These are phyloP conservation scores for Penicillium lagena DNA, from an alignment of 495 filamentous ascomycete genomes.

Conservation along the genomic window DNA sequence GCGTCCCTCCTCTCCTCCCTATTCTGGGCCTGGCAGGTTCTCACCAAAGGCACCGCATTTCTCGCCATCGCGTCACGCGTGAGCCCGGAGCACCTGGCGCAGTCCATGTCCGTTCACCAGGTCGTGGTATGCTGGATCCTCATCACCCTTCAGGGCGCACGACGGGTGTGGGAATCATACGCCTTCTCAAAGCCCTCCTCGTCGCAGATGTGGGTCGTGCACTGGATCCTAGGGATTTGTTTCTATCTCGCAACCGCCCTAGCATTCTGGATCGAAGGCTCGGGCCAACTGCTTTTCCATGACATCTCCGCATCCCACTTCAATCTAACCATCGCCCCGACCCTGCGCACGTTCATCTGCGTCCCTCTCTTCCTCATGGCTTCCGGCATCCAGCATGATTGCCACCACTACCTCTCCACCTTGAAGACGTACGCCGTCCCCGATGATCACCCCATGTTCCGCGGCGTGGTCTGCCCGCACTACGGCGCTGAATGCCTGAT, in stretches of 20 bases:
- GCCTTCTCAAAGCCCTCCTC: conserved; percentile 57
- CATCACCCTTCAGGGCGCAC: conserved; percentile 64
- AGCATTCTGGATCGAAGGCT: conserved; percentile 81
- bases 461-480: conserved; percentile 72
- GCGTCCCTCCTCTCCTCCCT: conserved; percentile 60
- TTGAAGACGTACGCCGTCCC: conserved; percentile 84
- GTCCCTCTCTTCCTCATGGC: conserved; percentile 64
- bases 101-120: conserved; percentile 58
- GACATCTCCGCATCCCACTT: conserved; percentile 25
- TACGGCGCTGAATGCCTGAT: conserved; percentile 83
- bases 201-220: conserved; percentile 73
- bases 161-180: conserved; percentile 70
- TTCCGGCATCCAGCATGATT: conserved; percentile 72
- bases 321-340: conserved; percentile 37
- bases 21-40: conserved; percentile 73
- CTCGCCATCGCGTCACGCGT: conserved; percentile 30
- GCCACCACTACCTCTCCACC: conserved; percentile 71
- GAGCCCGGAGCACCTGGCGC: conserved; percentile 25
- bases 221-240: conserved; percentile 69
- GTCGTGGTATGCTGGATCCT: conserved; percentile 61
- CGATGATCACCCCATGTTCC: conserved; percentile 57
- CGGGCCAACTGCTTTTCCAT: conserved; percentile 48
- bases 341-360: conserved; percentile 53
- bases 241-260: conserved; percentile 72
- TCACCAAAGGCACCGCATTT: conserved; percentile 45